Percentiles rank a stretch among this genome's conserved stretches.
phyloP scores from a whole-genome alignment of 2,329 filamentous ascomycete genomes.

The Cladosporium cucumerinum region DNA sequence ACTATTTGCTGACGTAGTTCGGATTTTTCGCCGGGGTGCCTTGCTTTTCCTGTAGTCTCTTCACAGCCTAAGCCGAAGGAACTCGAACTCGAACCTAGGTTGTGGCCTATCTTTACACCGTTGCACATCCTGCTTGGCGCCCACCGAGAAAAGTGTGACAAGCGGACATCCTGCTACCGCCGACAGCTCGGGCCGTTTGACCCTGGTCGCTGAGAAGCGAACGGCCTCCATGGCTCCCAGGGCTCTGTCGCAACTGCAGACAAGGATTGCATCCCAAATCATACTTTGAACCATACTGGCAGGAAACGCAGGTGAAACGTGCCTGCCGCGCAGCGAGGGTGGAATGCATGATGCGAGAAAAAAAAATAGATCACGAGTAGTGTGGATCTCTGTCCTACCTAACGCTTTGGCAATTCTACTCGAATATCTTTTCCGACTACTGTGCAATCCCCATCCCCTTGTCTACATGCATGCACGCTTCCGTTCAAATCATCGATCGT shows the following conservation, averaged over 20 bases:
- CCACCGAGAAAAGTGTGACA: neutral
- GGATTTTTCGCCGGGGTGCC: neutral
- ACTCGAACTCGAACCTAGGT: conserved; percentile 1
- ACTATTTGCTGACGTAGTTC: conserved; percentile 4
- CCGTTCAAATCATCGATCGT: conserved; percentile 5
- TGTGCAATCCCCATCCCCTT: neutral
- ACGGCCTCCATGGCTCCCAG: neutral
- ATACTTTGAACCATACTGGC: neutral
- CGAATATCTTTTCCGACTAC: neutral
- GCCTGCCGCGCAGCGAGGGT: neutral
- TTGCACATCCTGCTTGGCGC: conserved; percentile 5
- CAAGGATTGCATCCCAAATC: conserved; percentile 6
- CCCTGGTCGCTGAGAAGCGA: neutral
- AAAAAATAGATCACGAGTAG: neutral
- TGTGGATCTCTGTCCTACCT: conserved; percentile 4
- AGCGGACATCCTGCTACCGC: conserved; percentile 8
- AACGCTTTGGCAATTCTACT: neutral
- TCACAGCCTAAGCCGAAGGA: conserved; percentile 4
- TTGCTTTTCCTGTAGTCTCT: neutral
- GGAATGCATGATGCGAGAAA: neutral
- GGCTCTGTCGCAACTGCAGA: neutral
- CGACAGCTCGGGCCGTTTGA: conserved; percentile 14
- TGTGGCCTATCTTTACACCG: conserved; percentile 8
- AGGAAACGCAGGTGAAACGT: conserved; percentile 4
- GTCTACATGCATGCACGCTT: neutral